These are phyloP conservation scores for Chalciporus chontae DNA, from an alignment of 768 basidiomycete species.

Conservation along the genomic window DNA sequence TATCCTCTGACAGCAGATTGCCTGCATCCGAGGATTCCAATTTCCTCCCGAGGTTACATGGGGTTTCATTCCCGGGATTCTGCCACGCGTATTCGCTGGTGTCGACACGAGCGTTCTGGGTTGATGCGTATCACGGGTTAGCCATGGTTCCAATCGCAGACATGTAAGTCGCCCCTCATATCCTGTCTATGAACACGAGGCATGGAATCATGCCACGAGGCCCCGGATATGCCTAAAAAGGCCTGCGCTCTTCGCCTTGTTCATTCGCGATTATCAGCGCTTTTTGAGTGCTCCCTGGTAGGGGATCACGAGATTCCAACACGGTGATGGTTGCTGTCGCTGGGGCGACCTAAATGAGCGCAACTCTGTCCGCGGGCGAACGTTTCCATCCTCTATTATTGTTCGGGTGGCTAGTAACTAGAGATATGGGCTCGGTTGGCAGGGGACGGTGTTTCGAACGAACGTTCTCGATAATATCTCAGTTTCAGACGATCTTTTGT, in stretches of 20 bases:
- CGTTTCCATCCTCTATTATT: not conserved
- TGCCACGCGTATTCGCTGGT: constrained; percentile 54
- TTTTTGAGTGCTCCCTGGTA: not conserved
- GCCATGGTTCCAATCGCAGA: constrained; percentile 87
- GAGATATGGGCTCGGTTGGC: not conserved
- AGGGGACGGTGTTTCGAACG: not conserved
- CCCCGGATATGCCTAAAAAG: constrained; percentile 11
- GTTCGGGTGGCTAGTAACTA: not conserved
- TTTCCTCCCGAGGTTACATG: constrained; percentile 1
- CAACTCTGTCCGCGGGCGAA: not conserved
- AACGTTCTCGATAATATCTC: not conserved
- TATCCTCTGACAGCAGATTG: not conserved
- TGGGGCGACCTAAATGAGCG: not conserved
- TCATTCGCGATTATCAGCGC: not conserved
- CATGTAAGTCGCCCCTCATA: constrained; percentile 45
- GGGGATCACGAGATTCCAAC: constrained; percentile 17
- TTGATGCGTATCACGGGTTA: constrained; percentile 77
- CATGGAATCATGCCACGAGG: constrained; percentile 16
- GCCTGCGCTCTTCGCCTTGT: constrained; percentile 10
- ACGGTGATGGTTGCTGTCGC: not conserved
- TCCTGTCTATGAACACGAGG: constrained; percentile 5
- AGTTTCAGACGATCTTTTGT: not conserved
- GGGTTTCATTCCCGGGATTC: constrained; percentile 27
- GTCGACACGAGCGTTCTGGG: constrained; percentile 77
- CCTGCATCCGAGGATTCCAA: not conserved